Conservation (phyloP, 83 land plant species). For the Isoetes engelmannii region DNA sequence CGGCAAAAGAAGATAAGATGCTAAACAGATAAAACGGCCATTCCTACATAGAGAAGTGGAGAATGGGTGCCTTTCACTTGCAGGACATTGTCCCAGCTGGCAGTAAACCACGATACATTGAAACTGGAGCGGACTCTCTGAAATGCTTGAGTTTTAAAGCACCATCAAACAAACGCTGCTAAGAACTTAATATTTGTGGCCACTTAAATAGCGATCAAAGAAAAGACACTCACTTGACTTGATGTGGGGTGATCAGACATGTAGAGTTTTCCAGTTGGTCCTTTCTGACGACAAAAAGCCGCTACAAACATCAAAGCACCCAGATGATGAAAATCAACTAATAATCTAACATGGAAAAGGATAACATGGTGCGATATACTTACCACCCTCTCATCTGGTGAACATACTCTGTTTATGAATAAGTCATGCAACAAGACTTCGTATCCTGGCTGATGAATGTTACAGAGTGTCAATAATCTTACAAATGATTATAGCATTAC, state of each 20-base stretch:
- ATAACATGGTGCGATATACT: constrained; percentile 8
- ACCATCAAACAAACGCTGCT: too few species aligned
- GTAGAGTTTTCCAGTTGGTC: constrained; percentile 59
- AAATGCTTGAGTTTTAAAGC: too few species aligned
- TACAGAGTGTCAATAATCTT: background rate
- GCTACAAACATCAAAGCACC: constrained; percentile 29
- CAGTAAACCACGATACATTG: too few species aligned
- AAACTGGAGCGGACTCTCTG: too few species aligned
- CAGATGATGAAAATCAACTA: background rate
- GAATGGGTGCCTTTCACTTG: too few species aligned
- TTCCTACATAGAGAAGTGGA: too few species aligned
- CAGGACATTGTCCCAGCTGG: too few species aligned
- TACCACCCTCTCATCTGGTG: constrained; percentile 50
- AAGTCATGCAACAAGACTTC: constrained; percentile 51
- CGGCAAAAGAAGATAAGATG: too few species aligned
- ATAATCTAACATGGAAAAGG: background rate
- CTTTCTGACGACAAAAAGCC: constrained; percentile 51
- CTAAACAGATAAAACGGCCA: too few species aligned
- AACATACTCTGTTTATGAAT: constrained; percentile 32
- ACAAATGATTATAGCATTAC: background rate
- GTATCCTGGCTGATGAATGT: constrained; percentile 49
- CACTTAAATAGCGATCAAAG: too few species aligned
- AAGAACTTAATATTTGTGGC: too few species aligned
- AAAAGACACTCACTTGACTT: constrained; percentile 48
- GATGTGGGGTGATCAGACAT: constrained; percentile 56